These are phyloP conservation scores for Rhodamnia rubescens DNA, from an alignment of 345 rosid genomes.

Conservation along the genomic window DNA sequence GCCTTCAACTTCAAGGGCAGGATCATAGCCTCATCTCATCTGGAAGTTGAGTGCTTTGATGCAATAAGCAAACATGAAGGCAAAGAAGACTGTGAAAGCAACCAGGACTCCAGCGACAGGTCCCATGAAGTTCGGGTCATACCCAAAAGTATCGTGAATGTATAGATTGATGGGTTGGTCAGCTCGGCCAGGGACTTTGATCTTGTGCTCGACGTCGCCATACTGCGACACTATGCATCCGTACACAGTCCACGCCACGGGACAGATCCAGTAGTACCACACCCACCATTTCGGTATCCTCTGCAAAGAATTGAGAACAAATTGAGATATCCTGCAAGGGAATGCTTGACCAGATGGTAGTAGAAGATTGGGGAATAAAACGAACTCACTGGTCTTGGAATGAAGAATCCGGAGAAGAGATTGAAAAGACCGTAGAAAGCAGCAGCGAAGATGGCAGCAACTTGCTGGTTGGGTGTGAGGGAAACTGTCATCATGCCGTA, in stretches of 20 bases:
- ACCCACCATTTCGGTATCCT: constrained; percentile 85
- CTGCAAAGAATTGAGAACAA: constrained; percentile 10
- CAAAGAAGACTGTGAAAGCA: constrained; percentile 51
- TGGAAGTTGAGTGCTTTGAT: constrained; percentile 77
- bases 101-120: constrained; percentile 50
- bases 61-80: constrained; percentile 63
- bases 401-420: constrained; percentile 82
- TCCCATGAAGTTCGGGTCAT: constrained; percentile 54
- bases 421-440: constrained; percentile 69
- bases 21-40: constrained; percentile 21
- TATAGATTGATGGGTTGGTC: constrained; percentile 28
- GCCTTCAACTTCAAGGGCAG: neutral
- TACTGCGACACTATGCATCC: constrained; percentile 62
- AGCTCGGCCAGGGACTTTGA: constrained; percentile 26
- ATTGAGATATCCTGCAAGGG: neutral
- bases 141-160: constrained; percentile 48
- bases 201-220: constrained; percentile 35
- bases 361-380: neutral
- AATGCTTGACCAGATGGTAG: neutral
- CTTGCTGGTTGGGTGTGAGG: constrained; percentile 75
- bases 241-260: constrained; percentile 73
- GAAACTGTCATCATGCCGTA: constrained; percentile 95
- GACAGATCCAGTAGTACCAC: constrained; percentile 96
- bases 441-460: constrained; percentile 63
- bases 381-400: constrained; percentile 61